Conservation (phyloP, 306 rosid genomes). For the Arachis hypogaea region DNA sequence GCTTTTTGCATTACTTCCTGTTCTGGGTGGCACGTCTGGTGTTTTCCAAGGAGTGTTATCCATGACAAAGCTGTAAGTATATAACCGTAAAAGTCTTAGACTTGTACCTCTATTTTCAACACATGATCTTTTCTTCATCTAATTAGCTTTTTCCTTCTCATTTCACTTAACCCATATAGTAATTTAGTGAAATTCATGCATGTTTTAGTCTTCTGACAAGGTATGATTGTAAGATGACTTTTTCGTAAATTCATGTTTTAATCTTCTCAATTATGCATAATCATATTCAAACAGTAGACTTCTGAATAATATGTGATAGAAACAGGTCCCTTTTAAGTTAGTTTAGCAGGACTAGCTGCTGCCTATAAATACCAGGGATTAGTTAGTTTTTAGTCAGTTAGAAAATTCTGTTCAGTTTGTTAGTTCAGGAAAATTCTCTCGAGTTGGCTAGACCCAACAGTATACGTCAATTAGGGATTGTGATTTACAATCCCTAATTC, state of each 20-base stretch:
- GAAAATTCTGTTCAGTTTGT: too few species aligned
- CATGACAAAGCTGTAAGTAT: slow-evolving; percentile 86
- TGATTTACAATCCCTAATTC: too few species aligned
- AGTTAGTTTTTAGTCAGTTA: too few species aligned
- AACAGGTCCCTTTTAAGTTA: too few species aligned
- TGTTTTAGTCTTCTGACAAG: slow-evolving; percentile 29
- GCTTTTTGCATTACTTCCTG: slow-evolving; percentile 98
- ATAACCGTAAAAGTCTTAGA: slow-evolving; percentile 56
- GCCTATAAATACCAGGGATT: too few species aligned
- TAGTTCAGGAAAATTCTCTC: too few species aligned
- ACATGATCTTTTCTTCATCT: neutral
- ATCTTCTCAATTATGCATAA: neutral
- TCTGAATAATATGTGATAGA: neutral
- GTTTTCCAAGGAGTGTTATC: slow-evolving; percentile 92
- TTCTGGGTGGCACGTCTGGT: slow-evolving; percentile 94
- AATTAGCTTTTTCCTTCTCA: slow-evolving; percentile 16
- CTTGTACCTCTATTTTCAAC: slow-evolving; percentile 51
- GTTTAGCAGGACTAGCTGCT: too few species aligned
- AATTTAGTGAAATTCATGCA: slow-evolving; percentile 21
- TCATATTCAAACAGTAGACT: neutral
- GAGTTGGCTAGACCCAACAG: too few species aligned
- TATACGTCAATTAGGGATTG: too few species aligned
- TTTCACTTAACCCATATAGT: slow-evolving; percentile 32
- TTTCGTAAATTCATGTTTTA: neutral
- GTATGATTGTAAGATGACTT: slow-evolving; percentile 15